Base-by-base conservation (phyloP, 495 filamentous ascomycete genomes). In the Penicillium lividum region DNA sequence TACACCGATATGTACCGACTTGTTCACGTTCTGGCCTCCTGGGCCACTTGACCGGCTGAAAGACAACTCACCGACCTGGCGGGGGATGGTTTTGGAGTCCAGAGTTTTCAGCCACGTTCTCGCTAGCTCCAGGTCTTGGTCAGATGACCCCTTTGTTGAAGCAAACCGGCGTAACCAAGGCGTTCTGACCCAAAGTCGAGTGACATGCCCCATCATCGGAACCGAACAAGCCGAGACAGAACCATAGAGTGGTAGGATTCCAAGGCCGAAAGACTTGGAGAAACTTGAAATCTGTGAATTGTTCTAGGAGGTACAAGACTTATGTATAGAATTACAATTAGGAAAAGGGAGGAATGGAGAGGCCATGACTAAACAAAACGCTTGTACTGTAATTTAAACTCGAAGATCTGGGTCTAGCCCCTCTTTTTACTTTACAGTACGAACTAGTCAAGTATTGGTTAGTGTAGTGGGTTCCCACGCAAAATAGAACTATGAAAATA, bases 1-100 rank as follows among this genome's bases (percentile, higher is more conserved):
- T 63, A 56, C 58, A 79, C 84, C 59, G 78, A 97, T 93, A 97
- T 97, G 73, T 56, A 79, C 84, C 59, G 78, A 97, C 93, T 97
- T 97, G 73, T 98, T 98, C 45, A 94, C 91, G 75, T 97, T 93
- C 68, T 98, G 94, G 6, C 94, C 94, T 18, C 94, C 94, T 9
- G 93, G 90, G 0, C 94, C 94, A 55, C 90, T 91, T n/a, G 93
- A 93, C 27, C 92, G 82, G 58, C 90, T 90, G 70, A 88, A 97
- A 7, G 79, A 84, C 25, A 93, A 74, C 51, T 86, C 82, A 53
- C 87, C 84, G 47, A 84, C 65, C 46, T 81, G 79, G 53, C 77
- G 84, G 33, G 91, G 91, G 38, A 97, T 82, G 10, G 77, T 80
- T 18, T 78, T 78, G 18, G 80, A 66, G 53, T 82, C 76, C 65